Evolutionary conservation across 768 basidiomycete species (phyloP).

Genomic region (Xerocomus spinulosus): DNA sequence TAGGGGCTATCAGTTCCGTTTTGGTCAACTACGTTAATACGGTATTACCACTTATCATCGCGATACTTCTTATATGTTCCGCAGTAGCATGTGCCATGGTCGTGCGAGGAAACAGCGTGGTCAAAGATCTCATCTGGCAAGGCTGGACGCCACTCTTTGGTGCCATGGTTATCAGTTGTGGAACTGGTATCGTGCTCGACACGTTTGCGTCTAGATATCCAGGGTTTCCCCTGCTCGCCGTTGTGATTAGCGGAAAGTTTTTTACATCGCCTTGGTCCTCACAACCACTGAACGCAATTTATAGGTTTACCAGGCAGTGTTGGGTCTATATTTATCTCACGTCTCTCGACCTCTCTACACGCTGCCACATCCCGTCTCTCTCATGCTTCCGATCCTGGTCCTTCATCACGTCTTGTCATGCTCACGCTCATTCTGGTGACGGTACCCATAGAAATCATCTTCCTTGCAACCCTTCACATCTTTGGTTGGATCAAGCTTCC

Average conservation of each 20-base stretch:
- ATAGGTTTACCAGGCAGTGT: constrained; percentile 82
- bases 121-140: constrained; percentile 66
- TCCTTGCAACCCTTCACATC: constrained; percentile 57
- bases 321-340: constrained; percentile 86
- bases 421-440: constrained; percentile 68
- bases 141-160: constrained; percentile 90
- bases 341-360: constrained; percentile 87
- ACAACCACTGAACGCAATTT: not conserved
- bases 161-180: constrained; percentile 86
- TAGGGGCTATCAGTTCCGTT: constrained; percentile 70
- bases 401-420: constrained; percentile 54
- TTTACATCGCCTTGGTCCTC: not conserved
- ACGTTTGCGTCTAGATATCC: constrained; percentile 82
- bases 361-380: constrained; percentile 24
- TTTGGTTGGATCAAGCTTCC: constrained; percentile 80
- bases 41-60: constrained; percentile 53
- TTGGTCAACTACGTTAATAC: constrained; percentile 66
- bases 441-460: constrained; percentile 74
- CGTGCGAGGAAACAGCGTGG: constrained; percentile 63
- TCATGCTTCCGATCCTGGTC: constrained; percentile 9
- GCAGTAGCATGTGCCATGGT: constrained; percentile 48
- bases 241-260: constrained; percentile 77
- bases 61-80: constrained; percentile 46
- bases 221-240: constrained; percentile 82
- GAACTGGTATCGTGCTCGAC: constrained; percentile 89